Percentiles rank a stretch among this genome's conserved stretches.
phyloP scores from a whole-genome alignment of 257 asterid species.

The Nicotiana undulata region DNA sequence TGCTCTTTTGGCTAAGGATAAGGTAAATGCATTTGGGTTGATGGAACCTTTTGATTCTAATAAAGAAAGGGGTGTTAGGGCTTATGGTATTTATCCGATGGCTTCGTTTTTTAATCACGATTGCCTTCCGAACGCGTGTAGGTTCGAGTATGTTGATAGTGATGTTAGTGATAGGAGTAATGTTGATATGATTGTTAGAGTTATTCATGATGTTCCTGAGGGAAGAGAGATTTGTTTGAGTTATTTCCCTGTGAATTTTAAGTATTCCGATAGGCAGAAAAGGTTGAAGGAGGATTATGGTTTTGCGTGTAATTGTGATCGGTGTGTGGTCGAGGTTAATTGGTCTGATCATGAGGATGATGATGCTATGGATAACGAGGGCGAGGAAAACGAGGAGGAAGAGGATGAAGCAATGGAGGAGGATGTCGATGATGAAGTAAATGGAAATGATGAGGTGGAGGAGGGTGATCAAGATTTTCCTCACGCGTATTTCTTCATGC shows the following conservation, averaged over 20 bases:
- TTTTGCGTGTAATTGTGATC: constrained; percentile 71
- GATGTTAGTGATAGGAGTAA: constrained; percentile 14
- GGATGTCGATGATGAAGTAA: constrained; percentile 29
- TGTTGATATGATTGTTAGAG: constrained; percentile 57
- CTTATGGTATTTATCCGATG: constrained; percentile 70
- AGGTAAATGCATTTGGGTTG: constrained; percentile 77
- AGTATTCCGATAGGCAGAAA: constrained; percentile 69
- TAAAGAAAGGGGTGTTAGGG: constrained; percentile 73
- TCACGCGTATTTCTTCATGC: constrained; percentile 73
- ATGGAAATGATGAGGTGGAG: constrained; percentile 18
- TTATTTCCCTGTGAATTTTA: constrained; percentile 80
- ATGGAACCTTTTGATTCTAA: constrained; percentile 56
- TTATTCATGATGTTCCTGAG: constrained; percentile 64
- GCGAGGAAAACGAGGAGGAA: constrained; percentile 7
- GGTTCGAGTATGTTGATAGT: constrained; percentile 78
- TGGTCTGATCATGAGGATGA: constrained; percentile 82
- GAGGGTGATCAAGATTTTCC: constrained; percentile 55
- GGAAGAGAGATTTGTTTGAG: constrained; percentile 82
- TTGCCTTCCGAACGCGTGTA: constrained; percentile 92
- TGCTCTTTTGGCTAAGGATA: constrained; percentile 72
- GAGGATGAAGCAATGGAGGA: constrained; percentile 41
- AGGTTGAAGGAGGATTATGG: constrained; percentile 87
- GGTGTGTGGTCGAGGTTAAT: constrained; percentile 86
- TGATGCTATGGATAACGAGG: constrained; percentile 25
- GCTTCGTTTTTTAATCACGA: constrained; percentile 93